phyloP scores from a whole-genome alignment of 2,329 filamentous ascomycete genomes.

The Pseudogymnoascus sp. region DNA sequence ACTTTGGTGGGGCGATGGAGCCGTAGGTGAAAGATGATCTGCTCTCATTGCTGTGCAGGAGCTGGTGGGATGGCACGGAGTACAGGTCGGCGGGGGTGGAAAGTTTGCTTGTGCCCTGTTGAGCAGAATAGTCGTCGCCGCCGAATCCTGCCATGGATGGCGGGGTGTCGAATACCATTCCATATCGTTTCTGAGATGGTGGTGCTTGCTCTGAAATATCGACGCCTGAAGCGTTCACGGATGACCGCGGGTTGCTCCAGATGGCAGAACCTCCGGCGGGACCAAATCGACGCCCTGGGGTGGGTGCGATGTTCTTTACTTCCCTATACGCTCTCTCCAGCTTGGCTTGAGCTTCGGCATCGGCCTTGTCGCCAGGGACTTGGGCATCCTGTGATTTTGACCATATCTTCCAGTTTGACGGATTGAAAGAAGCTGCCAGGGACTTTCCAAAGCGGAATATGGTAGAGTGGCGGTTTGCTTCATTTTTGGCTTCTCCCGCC shows the following conservation, averaged over 20 bases:
- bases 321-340: constrained; percentile 47
- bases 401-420: constrained; percentile 42
- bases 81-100: background rate
- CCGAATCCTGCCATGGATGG: background rate
- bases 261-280: background rate
- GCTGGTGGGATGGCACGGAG: background rate
- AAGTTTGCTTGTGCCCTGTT: background rate
- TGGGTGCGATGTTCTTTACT: constrained; percentile 45
- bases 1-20: background rate
- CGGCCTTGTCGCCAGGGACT: constrained; percentile 36
- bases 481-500: constrained; percentile 15
- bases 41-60: background rate
- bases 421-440: constrained; percentile 47
- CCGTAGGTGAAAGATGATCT: background rate
- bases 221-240: background rate
- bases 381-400: constrained; percentile 33
- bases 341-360: constrained; percentile 37
- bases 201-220: background rate
- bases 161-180: background rate
- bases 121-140: background rate
- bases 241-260: background rate
- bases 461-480: constrained; percentile 35
- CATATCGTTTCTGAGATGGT: background rate
- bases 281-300: constrained; percentile 16
- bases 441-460: constrained; percentile 51